A percentile compares a stretch with the other conserved stretches of the same genome.
These are phyloP conservation scores for Trichosporon asahii DNA, from an alignment of 1,284 basidiomycete genomes.

Conservation along the genomic window DNA sequence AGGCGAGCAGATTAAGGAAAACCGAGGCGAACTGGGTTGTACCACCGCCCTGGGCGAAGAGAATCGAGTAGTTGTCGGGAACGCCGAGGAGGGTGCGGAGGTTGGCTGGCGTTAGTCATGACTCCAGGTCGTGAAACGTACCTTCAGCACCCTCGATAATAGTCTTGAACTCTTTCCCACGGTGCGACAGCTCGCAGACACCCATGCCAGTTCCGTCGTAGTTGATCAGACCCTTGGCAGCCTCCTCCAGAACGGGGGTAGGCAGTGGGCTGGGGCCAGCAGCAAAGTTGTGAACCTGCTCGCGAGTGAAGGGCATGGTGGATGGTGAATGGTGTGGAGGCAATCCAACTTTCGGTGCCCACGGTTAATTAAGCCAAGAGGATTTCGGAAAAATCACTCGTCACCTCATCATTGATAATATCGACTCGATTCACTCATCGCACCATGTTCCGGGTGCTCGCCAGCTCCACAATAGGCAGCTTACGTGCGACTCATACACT, in stretches of 20 bases:
- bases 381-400: background rate
- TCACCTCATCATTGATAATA: background rate
- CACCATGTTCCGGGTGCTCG: background rate
- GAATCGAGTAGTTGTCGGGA: constrained; percentile 75
- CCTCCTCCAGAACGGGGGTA: constrained; percentile 67
- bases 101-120: constrained; percentile 49
- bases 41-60: constrained; percentile 91
- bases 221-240: constrained; percentile 75
- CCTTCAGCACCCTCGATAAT: constrained; percentile 67
- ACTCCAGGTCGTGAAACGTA: constrained; percentile 24
- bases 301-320: constrained; percentile 36
- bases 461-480: background rate
- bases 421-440: background rate
- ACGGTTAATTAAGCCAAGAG: background rate
- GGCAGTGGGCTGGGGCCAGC: constrained; percentile 88
- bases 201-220: constrained; percentile 87
- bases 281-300: constrained; percentile 75
- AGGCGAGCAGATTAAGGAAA: constrained; percentile 73
- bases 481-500: background rate
- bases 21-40: constrained; percentile 84
- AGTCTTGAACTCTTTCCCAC: constrained; percentile 77
- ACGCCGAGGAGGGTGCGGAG: constrained; percentile 73
- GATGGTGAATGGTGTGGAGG: background rate
- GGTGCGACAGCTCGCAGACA: constrained; percentile 88
- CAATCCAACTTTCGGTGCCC: background rate